Evolutionary conservation across 2,329 filamentous ascomycete genomes (phyloP).

Genomic region (Didymella exigua): DNA sequence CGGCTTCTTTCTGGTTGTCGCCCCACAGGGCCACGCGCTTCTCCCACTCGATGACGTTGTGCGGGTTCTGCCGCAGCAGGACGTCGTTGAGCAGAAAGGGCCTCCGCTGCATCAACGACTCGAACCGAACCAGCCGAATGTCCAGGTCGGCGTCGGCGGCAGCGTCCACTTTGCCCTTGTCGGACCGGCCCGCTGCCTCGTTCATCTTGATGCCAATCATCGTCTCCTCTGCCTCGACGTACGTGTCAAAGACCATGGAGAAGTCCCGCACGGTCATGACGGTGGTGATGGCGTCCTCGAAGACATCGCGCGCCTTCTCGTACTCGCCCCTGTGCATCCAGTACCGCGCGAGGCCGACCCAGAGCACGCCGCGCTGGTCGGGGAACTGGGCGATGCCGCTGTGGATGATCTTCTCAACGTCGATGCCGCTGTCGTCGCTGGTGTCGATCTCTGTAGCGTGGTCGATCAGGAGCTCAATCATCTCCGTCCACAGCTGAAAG

Average conservation of each 20-base stretch:
- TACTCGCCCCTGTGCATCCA: conserved; percentile 94
- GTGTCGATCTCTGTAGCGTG: conserved; percentile 87
- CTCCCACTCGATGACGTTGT: conserved; percentile 96
- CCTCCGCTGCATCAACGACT: conserved; percentile 95
- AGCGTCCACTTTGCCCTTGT: conserved; percentile 77
- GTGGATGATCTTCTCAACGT: conserved; percentile 89
- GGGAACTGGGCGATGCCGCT: conserved; percentile 90
- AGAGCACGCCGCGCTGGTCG: conserved; percentile 92
- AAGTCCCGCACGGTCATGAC: conserved; percentile 99
- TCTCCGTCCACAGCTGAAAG: conserved; percentile 96
- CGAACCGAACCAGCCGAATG: conserved; percentile 96
- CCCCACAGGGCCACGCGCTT: conserved; percentile 96
- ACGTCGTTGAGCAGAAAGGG: conserved; percentile 98
- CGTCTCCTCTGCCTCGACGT: conserved; percentile 95
- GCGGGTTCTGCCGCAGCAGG: conserved; percentile 89
- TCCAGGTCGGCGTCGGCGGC: conserved; percentile 93
- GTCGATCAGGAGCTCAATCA: conserved; percentile 91
- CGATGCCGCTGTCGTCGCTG: conserved; percentile 78
- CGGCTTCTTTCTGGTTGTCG: conserved; percentile 86
- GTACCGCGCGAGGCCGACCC: conserved; percentile 93
- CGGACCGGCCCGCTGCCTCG: conserved; percentile 76
- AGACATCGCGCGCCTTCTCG: conserved; percentile 88
- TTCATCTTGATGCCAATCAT: conserved; percentile 93
- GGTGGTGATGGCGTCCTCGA: conserved; percentile 94
- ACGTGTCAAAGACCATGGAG: conserved; percentile 93